Percentiles rank a stretch among this genome's conserved stretches.
phyloP scores from a whole-genome alignment of 2,329 filamentous ascomycete genomes.

The Coniochaeta prunicola region DNA sequence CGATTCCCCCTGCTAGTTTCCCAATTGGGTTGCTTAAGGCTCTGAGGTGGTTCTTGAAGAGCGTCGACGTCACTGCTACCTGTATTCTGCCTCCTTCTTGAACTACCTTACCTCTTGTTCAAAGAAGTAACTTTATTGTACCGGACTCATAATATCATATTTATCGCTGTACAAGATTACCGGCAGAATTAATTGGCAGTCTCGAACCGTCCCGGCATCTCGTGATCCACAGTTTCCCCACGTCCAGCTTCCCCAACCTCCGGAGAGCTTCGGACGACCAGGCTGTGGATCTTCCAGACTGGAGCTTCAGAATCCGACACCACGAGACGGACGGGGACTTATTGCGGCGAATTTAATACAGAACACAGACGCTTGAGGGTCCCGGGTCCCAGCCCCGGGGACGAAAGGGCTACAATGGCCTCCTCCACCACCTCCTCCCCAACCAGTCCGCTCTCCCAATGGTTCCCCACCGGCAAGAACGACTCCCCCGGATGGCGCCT shows the following conservation, averaged over 20 bases:
- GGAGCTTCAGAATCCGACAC: background rate
- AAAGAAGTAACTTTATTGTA: no score
- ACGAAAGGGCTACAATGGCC: slow-evolving; percentile 7
- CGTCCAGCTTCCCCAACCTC: background rate
- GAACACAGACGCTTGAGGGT: no score
- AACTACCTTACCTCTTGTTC: no score
- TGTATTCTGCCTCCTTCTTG: no score
- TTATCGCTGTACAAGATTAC: background rate
- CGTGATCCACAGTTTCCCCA: background rate
- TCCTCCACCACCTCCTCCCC: slow-evolving; percentile 14
- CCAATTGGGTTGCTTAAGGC: background rate
- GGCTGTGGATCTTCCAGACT: background rate
- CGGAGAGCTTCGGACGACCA: background rate
- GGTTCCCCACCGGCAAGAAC: slow-evolving; percentile 34
- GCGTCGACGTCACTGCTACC: background rate
- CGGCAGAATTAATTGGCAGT: background rate
- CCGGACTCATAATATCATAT: background rate
- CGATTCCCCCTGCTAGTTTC: background rate
- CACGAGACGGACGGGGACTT: background rate
- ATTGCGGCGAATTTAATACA: background rate
- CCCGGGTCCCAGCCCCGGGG: background rate
- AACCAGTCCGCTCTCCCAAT: slow-evolving; percentile 11
- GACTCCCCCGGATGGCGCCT: slow-evolving; percentile 39
- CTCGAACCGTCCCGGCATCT: background rate
- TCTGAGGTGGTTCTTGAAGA: background rate